Conservation (phyloP, 129 eudicot species). For the Daucus carota region DNA sequence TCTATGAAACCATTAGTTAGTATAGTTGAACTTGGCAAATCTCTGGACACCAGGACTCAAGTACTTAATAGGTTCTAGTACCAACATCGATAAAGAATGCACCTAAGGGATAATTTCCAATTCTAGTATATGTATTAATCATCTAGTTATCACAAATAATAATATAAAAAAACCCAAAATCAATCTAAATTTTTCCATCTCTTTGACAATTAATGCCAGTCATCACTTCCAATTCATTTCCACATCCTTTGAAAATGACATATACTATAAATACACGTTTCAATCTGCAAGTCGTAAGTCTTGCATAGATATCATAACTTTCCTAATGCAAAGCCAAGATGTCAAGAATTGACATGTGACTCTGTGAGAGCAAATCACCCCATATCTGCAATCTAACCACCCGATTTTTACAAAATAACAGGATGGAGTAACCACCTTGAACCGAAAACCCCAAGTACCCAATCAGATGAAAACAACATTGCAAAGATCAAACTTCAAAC, state of each 20-base stretch:
- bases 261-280: neutral
- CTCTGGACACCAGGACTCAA: neutral
- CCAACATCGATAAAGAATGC: neutral
- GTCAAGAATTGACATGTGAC: neutral
- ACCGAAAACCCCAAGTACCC: neutral
- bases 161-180: neutral
- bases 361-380: neutral
- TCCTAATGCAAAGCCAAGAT: too few relatives aligned
- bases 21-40: neutral
- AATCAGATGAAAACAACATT: neutral
- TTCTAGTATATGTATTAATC: neutral
- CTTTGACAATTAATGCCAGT: neutral
- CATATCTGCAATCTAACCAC: conserved; percentile 2
- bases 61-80: neutral
- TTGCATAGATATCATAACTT: neutral
- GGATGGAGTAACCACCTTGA: neutral
- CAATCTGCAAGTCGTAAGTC: neutral
- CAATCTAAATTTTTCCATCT: neutral
- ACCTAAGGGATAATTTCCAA: neutral
- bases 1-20: too few relatives aligned
- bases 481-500: neutral
- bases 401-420: neutral
- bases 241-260: neutral
- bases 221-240: neutral
- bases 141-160: neutral